Evolutionary conservation across 768 basidiomycete species (phyloP), one percentile per base, ranked within the genome.

Genomic region (Collybia nuda): DNA sequence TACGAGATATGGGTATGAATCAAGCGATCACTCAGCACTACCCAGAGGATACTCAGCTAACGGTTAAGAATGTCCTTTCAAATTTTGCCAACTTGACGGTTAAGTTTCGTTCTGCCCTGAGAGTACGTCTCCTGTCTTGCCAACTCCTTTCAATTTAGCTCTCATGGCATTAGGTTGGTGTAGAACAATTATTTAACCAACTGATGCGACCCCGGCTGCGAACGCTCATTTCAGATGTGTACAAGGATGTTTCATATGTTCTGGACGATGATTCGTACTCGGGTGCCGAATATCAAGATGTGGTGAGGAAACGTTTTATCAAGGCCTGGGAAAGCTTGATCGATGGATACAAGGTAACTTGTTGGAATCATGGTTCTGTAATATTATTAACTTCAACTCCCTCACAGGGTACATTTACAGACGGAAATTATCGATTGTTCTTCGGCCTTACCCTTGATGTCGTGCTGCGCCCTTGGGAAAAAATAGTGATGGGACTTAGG

Each of bases 131-230:
- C 44, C 24, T 45, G 32, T 32, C 28, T 40, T 43, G 23, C 15
- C 5, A 23, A 15, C 18, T 23, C 6, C 29, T 52, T 11, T 7
- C 50, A 40, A 19, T 40, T 56, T 35, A 39, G 23, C 21, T 35
- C 53, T 26, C 28, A 36, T 24, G 22, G 46, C 23, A 47, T 18
- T 40, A 94, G 92, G 73, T 80, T 2, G 92, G 95, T 14, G 73
- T 97, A 22, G 97, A 99, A 58, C 93, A 96, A 59, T 75, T 98
- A 32, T 98, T 98, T 75, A 98, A 94, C 59, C 96, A 98, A 63
- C 76, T 98, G 8, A 79, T 95, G 59, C 81, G 95, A 17, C 95
- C 97, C 0, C 86, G 85, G 51, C 67, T 99, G 42, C 84, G 97
- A 21, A 88, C 82, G 29, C 74, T 98, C 40, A 77, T 98, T 41